phyloP scores from a whole-genome alignment of 2,329 filamentous ascomycete species.

The Paradendryphiella salina region DNA sequence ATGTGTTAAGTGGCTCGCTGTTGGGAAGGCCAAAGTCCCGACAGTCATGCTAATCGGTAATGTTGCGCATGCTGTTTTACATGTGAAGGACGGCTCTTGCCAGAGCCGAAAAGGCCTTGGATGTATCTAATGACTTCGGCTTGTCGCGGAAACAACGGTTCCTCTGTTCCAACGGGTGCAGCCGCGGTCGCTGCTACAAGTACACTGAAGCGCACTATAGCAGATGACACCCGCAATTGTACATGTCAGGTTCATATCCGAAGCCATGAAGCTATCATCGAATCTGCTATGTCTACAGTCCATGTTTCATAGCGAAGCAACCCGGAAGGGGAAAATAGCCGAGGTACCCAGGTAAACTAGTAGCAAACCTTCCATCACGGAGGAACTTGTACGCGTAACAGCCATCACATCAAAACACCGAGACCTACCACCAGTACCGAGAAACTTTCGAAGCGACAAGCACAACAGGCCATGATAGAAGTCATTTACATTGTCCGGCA shows the following conservation, averaged over 20 bases:
- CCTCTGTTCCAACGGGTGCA: neutral
- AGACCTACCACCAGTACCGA: conserved; percentile 1
- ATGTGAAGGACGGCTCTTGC: neutral
- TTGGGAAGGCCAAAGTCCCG: neutral
- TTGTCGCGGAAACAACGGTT: neutral
- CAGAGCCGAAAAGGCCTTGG: neutral
- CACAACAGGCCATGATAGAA: conserved; percentile 46
- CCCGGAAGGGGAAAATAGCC: conserved; percentile 14
- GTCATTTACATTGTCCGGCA: conserved; percentile 56
- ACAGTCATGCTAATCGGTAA: neutral
- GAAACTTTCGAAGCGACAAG: conserved; percentile 1
- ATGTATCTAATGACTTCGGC: neutral
- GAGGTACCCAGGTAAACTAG: conserved; percentile 11
- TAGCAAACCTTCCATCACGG: conserved; percentile 4
- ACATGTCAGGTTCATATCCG: no score
- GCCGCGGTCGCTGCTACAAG: no score
- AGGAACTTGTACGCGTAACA: conserved; percentile 13
- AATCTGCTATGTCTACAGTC: neutral
- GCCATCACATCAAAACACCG: conserved; percentile 11
- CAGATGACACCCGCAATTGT: no score
- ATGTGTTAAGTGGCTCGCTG: conserved; percentile 9
- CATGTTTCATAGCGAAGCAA: neutral
- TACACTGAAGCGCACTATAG: no score
- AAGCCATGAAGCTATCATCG: neutral
- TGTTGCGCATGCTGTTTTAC: neutral